Evolutionary conservation across 805 yeast species (phyloP).

Genomic region (Kluyveromyces lactis): DNA sequence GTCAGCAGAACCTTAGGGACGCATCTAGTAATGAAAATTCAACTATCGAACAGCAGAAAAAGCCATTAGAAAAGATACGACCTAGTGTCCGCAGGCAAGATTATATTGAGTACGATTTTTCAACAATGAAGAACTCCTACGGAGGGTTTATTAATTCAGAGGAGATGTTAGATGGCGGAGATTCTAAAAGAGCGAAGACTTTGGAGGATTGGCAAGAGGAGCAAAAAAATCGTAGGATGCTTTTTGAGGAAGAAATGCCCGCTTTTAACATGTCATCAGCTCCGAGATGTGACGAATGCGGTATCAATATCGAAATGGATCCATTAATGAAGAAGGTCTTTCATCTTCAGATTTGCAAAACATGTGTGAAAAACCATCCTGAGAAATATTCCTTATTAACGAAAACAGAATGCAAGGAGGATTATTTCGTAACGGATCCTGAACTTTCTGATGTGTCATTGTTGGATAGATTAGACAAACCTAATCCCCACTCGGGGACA

Average conservation of each 20-base stretch:
- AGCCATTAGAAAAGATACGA: constrained; percentile 25
- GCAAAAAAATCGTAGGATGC: constrained; percentile 44
- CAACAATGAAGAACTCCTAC: constrained; percentile 79
- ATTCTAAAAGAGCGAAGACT: constrained; percentile 30
- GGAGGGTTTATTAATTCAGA: constrained; percentile 67
- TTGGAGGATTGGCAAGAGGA: constrained; percentile 51
- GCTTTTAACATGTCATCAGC: constrained; percentile 66
- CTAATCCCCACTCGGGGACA: constrained; percentile 88
- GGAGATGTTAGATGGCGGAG: constrained; percentile 30
- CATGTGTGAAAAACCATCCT: constrained; percentile 63
- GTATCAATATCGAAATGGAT: constrained; percentile 66
- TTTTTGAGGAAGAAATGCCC: constrained; percentile 55
- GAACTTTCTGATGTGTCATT: constrained; percentile 67
- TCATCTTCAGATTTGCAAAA: constrained; percentile 66
- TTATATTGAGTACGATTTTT: constrained; percentile 77
- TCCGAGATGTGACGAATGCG: constrained; percentile 79
- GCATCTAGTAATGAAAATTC: constrained; percentile 25
- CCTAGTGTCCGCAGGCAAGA: constrained; percentile 52
- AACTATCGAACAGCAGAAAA: constrained; percentile 10
- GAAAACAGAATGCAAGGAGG: constrained; percentile 91
- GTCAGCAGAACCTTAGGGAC: constrained; percentile 32
- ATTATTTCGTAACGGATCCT: constrained; percentile 88
- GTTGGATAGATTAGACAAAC: constrained; percentile 73
- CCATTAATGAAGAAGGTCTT: constrained; percentile 62
- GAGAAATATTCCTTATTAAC: constrained; percentile 88